Base-by-base conservation (phyloP, 2,329 filamentous ascomycete genomes). In the Ascocoryne sarcoides region DNA sequence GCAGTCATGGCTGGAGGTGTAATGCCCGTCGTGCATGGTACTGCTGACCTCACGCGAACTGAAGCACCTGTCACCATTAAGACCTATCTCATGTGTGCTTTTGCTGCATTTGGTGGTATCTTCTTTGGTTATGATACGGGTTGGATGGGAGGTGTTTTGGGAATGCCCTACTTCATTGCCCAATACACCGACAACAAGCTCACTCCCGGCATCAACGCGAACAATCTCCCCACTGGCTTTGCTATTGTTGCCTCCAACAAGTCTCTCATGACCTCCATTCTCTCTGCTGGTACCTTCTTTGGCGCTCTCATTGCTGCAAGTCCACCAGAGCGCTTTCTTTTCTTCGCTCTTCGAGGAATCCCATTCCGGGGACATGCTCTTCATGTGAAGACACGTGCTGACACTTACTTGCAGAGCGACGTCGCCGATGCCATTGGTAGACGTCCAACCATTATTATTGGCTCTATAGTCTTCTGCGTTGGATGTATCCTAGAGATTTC, bases 101-200 rank as follows among this genome's bases (percentile, higher is more conserved):
- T 83, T 49, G 79, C 79, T 47, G 76, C 78, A 33, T 82, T 83
- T 47, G 79, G 79, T 54, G 79, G 75, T 61, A 52, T 55, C 37
- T 49, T 57, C 47, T 59, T 59, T 63, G 83, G 83, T 36, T 87
- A 84, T 63, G 83, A 87, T 56, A 83, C 81, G 29, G 83, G 82
- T 50, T 84, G 82, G 65, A 84, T 84, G 67, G 76, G 75, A 59
- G 77, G 77, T 59, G 48, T 54, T 14, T 39, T 55, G 42, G 60
- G 65, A 47, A 70, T 78, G 55, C 65, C 72, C 52, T 65, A 68
- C 44, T 44, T 54, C 16, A 60, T 49, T 19, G 36, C 37, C 23
- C 39, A 47, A 10, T 52, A 48, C 34, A 54, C 51, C 16, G 50
- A 46, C 18, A 34, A 46, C n/a, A 21, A 36, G 2, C 40, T 46